Evolutionary conservation across 2,329 filamentous ascomycete species (phyloP), one percentile per base, ranked within the genome.

Genomic region (Trichocomaceae sp.): DNA sequence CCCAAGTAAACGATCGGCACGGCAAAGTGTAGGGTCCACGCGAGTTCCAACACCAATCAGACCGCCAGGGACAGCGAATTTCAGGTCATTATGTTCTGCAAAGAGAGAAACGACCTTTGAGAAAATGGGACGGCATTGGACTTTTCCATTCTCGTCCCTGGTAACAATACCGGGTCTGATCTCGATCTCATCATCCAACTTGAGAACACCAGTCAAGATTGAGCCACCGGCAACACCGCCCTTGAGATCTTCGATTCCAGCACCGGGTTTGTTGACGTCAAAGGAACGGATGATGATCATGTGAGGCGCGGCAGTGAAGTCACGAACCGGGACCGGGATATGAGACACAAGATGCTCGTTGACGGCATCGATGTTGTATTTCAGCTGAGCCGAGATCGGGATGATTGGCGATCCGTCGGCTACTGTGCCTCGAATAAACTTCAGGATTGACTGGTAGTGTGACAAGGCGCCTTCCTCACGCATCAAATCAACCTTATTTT

Each of bases 221-320:
- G 85, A 90, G 63, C 93, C 93, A 84, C 93, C 93, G 64, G 93
- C 93, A 72, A 99, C 93, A 83, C 93, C 93, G 70, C 93, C 93
- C 83, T 97, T 96, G 60, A 99, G 81, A 65, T 99, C 93, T 58
- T 97, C 92, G 62, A 99, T 97, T 76, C 96, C 93, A 42, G 93
- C 91, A 82, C 93, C 93, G 42, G 93, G 93, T 83, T 99, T 99
- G 84, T 99, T 99, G 69, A 99, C 95, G 69, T 99, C 93, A 73
- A 99, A 99, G 2, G 92, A 97, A 74, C 93, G 90, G 73, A 99
- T 99, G 70, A 99, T 86, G 68, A 99, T 99, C 90, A 99, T 96
- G 77, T 96, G 91, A 44, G 93, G 93, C 62, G 92, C 88, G 65
- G 87, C 83, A 63, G 84, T 84, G 78, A 99, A 97, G 74, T 97